Conservation (phyloP, 108 stramenopile genomes). For the Nannochloropsis salina region DNA sequence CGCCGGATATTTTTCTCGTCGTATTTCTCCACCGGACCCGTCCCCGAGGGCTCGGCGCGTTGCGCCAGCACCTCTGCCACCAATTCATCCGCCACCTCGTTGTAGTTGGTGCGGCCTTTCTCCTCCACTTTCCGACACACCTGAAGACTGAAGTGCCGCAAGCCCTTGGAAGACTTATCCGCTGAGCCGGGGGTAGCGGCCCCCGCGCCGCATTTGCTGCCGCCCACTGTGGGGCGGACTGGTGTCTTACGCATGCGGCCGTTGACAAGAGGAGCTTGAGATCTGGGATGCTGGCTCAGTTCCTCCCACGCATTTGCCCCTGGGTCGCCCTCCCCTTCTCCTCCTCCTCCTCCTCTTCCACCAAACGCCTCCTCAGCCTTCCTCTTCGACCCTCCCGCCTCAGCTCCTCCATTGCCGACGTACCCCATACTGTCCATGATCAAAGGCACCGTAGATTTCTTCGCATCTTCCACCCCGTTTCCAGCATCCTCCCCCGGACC, state of each 20-base stretch:
- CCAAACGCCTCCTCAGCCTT: background rate
- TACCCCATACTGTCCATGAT: too few relatives aligned
- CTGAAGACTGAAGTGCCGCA: constrained; percentile 83
- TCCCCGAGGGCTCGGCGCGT: constrained; percentile 22
- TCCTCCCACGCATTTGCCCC: background rate
- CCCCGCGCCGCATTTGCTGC: background rate
- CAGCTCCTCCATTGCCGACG: background rate
- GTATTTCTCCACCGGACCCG: constrained; percentile 25
- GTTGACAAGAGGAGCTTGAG: background rate
- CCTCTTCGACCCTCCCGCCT: background rate
- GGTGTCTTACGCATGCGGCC: background rate
- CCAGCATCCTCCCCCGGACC: too few relatives aligned
- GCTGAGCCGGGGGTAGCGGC: background rate
- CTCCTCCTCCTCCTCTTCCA: background rate
- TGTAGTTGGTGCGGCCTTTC: constrained; percentile 83
- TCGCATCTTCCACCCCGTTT: too few relatives aligned
- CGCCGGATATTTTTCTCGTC: constrained; percentile 62
- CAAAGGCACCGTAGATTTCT: too few relatives aligned
- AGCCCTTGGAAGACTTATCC: constrained; percentile 56
- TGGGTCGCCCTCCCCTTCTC: background rate
- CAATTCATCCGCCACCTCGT: constrained; percentile 90
- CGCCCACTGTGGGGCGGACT: background rate
- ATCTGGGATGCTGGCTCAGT: background rate
- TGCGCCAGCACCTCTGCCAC: constrained; percentile 61
- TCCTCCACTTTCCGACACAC: constrained; percentile 84